These are phyloP conservation scores for Phlebiopsis gigantea DNA, from an alignment of 768 basidiomycete species.

Conservation along the genomic window DNA sequence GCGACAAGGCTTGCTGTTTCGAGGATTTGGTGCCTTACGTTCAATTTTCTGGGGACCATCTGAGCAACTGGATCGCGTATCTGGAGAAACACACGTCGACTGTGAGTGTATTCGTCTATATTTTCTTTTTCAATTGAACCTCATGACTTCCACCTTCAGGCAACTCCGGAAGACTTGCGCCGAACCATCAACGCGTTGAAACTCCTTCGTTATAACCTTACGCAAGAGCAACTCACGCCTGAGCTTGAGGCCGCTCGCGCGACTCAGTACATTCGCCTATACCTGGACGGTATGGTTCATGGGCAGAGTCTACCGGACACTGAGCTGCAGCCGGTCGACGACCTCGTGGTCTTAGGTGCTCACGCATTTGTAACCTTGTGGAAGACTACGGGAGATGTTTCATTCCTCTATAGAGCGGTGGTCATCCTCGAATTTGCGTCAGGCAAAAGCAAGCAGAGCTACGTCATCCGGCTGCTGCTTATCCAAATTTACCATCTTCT, in stretches of 20 bases:
- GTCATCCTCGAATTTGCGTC: slow-evolving; percentile 69
- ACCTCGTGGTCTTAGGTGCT: slow-evolving; percentile 70
- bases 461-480: slow-evolving; percentile 69
- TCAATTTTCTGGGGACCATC: slow-evolving; percentile 40
- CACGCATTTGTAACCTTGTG: slow-evolving; percentile 64
- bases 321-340: slow-evolving; percentile 86
- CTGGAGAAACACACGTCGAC: slow-evolving; percentile 39
- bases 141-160: slow-evolving; percentile 22
- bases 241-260: slow-evolving; percentile 54
- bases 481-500: slow-evolving; percentile 80
- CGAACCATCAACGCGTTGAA: slow-evolving; percentile 73
- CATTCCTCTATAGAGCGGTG: slow-evolving; percentile 58
- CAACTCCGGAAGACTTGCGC: slow-evolving; percentile 49
- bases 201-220: slow-evolving; percentile 58
- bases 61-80: slow-evolving; percentile 48
- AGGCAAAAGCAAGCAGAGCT: slow-evolving; percentile 71
- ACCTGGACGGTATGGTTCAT: slow-evolving; percentile 61
- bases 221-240: slow-evolving; percentile 41
- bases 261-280: slow-evolving; percentile 49
- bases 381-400: slow-evolving; percentile 48
- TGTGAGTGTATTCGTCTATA: slow-evolving; percentile 38
- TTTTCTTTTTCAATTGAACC: background rate
- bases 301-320: slow-evolving; percentile 63
- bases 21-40: slow-evolving; percentile 79
- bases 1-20: slow-evolving; percentile 80